Conservation (phyloP, 164 flowering plant species). For the Annona squamosa region DNA sequence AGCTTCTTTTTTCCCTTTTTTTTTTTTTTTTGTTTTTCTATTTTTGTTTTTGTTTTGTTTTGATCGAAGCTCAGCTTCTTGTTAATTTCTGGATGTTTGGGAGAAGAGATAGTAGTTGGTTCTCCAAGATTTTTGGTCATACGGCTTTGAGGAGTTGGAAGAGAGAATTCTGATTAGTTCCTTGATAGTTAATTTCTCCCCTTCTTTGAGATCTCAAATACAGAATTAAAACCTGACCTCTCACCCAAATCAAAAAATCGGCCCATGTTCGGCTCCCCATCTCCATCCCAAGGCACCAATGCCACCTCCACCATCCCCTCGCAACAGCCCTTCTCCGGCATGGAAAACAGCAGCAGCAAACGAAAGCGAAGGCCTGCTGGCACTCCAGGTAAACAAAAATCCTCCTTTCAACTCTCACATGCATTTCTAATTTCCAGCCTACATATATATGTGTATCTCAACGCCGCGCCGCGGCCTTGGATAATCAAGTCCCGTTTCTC, state of each 20-base stretch:
- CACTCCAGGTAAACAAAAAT: slow-evolving; percentile 48
- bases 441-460: neutral
- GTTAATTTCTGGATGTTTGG: too few species aligned
- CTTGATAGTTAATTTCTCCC: too few species aligned
- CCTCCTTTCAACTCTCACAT: neutral
- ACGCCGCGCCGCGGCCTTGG: neutral
- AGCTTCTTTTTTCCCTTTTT: too few species aligned
- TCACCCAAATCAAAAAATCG: slow-evolving; percentile 1
- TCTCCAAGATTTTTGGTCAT: too few species aligned
- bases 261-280: slow-evolving; percentile 29
- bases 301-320: slow-evolving; percentile 26
- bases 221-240: neutral
- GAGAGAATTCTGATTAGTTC: too few species aligned
- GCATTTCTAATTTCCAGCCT: neutral
- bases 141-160: too few species aligned
- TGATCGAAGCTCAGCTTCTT: too few species aligned
- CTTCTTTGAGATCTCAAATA: neutral
- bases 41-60: too few species aligned
- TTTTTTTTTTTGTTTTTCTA: too few species aligned
- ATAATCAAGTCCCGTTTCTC: neutral
- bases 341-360: slow-evolving; percentile 43
- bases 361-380: slow-evolving; percentile 72
- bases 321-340: slow-evolving; percentile 31
- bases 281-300: slow-evolving; percentile 20
- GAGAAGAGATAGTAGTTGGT: too few species aligned